Percentiles rank a stretch among this genome's conserved stretches.
These are phyloP conservation scores for Rhodotorula sphaerocarpa DNA, from an alignment of 768 basidiomycete species.

Conservation along the genomic window DNA sequence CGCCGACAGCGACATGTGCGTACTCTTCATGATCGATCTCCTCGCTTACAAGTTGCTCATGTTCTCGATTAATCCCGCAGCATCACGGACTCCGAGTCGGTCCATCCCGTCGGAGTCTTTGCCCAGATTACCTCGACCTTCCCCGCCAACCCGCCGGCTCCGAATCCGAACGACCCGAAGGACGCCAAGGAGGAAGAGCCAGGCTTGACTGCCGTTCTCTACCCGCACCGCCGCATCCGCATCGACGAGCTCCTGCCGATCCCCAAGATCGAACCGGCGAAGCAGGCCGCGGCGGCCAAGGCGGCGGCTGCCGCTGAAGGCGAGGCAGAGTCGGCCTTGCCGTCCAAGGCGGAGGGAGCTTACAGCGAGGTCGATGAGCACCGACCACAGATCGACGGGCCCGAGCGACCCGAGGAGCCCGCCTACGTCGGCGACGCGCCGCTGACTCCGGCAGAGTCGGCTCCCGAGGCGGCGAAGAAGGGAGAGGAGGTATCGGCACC, in stretches of 20 bases:
- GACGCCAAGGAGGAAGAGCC: conserved; percentile 53
- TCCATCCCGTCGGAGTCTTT: conserved; percentile 89
- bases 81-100: conserved; percentile 75
- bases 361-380: conserved; percentile 8
- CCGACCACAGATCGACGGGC: conserved; percentile 10
- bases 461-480: conserved; percentile 37
- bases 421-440: conserved; percentile 6
- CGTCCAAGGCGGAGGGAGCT: conserved; percentile 38
- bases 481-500: conserved; percentile 45
- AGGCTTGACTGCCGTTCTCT: conserved; percentile 85
- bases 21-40: not conserved
- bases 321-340: conserved; percentile 36
- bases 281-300: conserved; percentile 27
- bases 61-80: conserved; percentile 2
- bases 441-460: conserved; percentile 1
- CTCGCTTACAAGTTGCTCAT: not conserved
- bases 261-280: not conserved
- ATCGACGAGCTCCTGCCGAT: conserved; percentile 74
- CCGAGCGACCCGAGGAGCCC: conserved; percentile 5
- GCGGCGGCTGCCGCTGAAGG: conserved; percentile 42
- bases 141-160: conserved; percentile 47
- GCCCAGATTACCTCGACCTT: conserved; percentile 94
- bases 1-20: conserved; percentile 69
- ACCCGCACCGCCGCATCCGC: conserved; percentile 80
- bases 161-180: conserved; percentile 31